Conservation (phyloP, 2,329 filamentous ascomycete species). For the Trichophyton rubrum region DNA sequence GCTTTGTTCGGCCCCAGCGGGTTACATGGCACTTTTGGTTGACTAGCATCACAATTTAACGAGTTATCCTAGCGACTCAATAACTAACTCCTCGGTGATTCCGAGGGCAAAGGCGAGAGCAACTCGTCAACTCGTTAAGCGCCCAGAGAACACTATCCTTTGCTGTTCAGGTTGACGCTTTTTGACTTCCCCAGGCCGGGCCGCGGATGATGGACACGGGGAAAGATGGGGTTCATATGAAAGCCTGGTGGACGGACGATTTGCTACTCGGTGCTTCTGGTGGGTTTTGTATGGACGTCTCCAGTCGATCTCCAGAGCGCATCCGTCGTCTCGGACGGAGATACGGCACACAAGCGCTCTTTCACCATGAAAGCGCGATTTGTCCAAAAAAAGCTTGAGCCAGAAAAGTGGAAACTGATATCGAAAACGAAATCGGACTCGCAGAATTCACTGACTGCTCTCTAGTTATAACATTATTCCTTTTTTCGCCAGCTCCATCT, state of each 20-base stretch:
- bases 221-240: neutral
- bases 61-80: too few relatives aligned
- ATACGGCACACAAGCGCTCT: neutral
- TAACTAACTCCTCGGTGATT: neutral
- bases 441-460: neutral
- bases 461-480: neutral
- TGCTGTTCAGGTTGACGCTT: neutral
- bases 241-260: neutral
- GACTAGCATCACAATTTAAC: too few relatives aligned
- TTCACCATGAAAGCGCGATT: neutral
- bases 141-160: neutral
- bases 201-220: neutral
- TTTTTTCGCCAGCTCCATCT: neutral
- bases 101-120: neutral
- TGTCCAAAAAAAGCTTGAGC: neutral
- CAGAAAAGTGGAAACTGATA: neutral
- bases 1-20: neutral
- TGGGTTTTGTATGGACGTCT: neutral
- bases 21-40: too few relatives aligned
- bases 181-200: neutral
- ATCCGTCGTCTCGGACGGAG: neutral
- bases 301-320: neutral
- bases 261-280: neutral
- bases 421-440: neutral
- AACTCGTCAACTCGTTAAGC: neutral